phyloP scores from a whole-genome alignment of 352 stramenopile genomes.

The Phytophthora uliginosa region DNA sequence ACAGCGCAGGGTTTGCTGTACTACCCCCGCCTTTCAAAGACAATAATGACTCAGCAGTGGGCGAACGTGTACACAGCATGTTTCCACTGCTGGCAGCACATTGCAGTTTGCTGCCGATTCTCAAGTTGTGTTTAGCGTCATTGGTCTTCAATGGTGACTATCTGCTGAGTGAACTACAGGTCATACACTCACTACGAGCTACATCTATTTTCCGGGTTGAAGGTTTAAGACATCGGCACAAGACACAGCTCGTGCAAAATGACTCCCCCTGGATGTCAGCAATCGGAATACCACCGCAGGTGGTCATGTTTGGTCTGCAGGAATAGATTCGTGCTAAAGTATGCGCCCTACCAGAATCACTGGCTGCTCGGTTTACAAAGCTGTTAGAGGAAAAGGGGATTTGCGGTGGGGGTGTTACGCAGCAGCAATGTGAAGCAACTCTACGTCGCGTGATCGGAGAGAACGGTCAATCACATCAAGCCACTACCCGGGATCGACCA shows the following conservation, averaged over 20 bases:
- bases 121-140: neutral
- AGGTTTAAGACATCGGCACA: neutral
- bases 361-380: constrained; percentile 3
- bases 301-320: constrained; percentile 8
- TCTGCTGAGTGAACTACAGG: neutral
- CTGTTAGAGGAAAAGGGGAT: neutral
- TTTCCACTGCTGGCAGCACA: neutral
- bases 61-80: no score
- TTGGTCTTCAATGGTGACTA: neutral
- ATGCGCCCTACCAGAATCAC: constrained; percentile 2
- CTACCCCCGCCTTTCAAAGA: no score
- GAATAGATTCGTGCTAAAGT: neutral
- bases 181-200: neutral
- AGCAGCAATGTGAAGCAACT: neutral
- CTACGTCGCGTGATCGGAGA: neutral
- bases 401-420: neutral
- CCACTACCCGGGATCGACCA: neutral
- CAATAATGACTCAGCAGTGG: no score
- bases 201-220: neutral
- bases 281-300: neutral
- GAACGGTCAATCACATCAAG: neutral
- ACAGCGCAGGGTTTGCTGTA: no score
- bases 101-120: neutral
- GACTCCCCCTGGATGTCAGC: neutral
- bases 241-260: neutral